Evolutionary conservation across 805 yeast genomes (phyloP).

Genomic region (Lipomyces sp.): DNA sequence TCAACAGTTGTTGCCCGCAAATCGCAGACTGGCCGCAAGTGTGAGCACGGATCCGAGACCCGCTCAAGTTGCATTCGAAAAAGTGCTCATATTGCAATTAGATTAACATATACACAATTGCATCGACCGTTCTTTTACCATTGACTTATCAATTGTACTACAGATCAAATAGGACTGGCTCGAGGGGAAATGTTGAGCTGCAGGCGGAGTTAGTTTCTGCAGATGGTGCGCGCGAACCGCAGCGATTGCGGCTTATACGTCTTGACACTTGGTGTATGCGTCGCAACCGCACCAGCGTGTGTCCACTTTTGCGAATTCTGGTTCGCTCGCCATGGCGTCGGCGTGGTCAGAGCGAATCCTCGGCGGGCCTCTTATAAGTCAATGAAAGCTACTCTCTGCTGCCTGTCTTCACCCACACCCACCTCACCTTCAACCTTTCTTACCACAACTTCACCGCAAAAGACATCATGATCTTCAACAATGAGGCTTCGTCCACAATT

Average conservation of each 20-base stretch:
- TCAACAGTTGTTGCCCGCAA: not conserved
- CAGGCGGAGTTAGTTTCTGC: not conserved
- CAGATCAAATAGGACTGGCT: not conserved
- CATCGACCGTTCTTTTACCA: not conserved
- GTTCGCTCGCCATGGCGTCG: not conserved
- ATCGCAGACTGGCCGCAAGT: conserved; percentile 2
- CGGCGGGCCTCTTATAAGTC: not conserved
- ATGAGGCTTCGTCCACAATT: conserved; percentile 47
- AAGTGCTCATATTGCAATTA: not conserved
- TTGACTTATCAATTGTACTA: not conserved
- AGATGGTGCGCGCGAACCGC: not conserved
- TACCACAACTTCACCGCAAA: not conserved
- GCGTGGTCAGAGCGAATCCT: not conserved
- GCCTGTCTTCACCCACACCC: not conserved
- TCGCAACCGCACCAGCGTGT: not conserved
- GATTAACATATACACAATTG: not conserved
- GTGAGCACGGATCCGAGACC: not conserved
- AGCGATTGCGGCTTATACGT: not conserved
- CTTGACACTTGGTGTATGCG: not conserved
- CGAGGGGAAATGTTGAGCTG: not conserved
- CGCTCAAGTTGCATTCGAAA: not conserved
- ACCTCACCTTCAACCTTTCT: not conserved
- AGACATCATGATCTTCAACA: conserved; percentile 33
- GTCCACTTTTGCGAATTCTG: not conserved
- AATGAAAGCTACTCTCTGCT: not conserved